Evolutionary conservation across 106 monocot genomes (phyloP).

Genomic region (Triglochin maritima): DNA sequence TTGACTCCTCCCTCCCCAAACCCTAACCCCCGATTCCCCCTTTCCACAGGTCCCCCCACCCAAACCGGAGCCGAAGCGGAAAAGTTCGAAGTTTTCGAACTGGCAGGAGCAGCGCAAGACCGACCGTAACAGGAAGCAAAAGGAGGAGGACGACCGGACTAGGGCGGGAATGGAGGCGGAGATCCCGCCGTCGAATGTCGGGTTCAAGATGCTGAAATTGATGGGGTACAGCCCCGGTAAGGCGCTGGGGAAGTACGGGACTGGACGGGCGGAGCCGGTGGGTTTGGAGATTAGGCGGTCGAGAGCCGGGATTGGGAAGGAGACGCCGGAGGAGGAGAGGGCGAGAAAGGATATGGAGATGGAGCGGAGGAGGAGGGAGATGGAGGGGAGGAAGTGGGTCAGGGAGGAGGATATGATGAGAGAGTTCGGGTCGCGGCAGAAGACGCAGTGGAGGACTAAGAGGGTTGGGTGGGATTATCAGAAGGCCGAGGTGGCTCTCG

Average conservation of each 20-base stretch:
- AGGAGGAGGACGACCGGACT: slow-evolving; percentile 79
- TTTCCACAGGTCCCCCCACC: slow-evolving; percentile 6
- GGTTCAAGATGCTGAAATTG: slow-evolving; percentile 72
- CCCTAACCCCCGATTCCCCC: background rate
- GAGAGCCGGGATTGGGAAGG: slow-evolving; percentile 66
- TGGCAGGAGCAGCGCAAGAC: slow-evolving; percentile 72
- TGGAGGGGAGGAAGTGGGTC: slow-evolving; percentile 33
- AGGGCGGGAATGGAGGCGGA: slow-evolving; percentile 30
- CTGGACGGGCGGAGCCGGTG: slow-evolving; percentile 45
- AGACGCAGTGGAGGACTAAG: slow-evolving; percentile 59
- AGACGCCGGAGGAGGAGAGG: slow-evolving; percentile 22
- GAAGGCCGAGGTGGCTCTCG: slow-evolving; percentile 74
- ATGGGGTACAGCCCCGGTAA: slow-evolving; percentile 83
- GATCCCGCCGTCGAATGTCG: slow-evolving; percentile 72
- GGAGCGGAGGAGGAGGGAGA: slow-evolving; percentile 31
- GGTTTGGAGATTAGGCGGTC: slow-evolving; percentile 73
- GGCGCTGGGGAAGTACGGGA: slow-evolving; percentile 43
- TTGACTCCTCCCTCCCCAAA: background rate
- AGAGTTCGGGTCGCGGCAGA: slow-evolving; percentile 64
- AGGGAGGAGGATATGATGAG: slow-evolving; percentile 38
- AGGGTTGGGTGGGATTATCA: slow-evolving; percentile 38
- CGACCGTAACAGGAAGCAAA: slow-evolving; percentile 53
- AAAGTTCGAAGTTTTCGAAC: slow-evolving; percentile 23
- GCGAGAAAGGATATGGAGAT: slow-evolving; percentile 38
- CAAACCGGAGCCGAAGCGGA: slow-evolving; percentile 15